Conservation (phyloP, 345 rosid species). For the Euphorbia lathyris region DNA sequence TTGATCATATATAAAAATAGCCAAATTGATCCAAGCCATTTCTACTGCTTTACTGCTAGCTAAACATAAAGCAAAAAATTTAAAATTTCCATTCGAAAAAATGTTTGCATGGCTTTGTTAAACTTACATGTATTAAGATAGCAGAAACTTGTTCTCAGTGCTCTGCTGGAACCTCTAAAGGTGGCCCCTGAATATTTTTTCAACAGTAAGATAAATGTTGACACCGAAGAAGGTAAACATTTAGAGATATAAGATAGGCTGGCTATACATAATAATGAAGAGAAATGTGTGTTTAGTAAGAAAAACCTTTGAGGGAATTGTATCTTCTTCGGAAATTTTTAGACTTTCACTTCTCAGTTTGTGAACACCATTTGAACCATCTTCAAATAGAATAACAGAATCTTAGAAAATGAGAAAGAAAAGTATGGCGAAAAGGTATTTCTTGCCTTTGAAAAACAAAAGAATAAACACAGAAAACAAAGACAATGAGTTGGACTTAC, state of each 20-base stretch:
- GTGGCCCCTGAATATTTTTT: constrained; percentile 35
- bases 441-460: too few relatives aligned
- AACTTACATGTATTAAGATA: constrained; percentile 40
- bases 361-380: constrained; percentile 69
- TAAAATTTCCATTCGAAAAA: too few relatives aligned
- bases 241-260: not conserved
- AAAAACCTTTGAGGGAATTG: constrained; percentile 38
- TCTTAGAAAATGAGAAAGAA: constrained; percentile 1
- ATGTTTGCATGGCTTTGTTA: not conserved
- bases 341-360: constrained; percentile 37
- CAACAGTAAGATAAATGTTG: constrained; percentile 8
- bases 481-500: too few relatives aligned
- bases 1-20: not conserved
- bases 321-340: constrained; percentile 44
- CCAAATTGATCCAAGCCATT: not conserved
- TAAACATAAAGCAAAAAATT: constrained; percentile 1
- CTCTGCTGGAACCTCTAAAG: constrained; percentile 21
- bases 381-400: constrained; percentile 34
- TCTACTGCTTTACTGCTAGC: not conserved
- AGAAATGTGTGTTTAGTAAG: not conserved
- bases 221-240: not conserved
- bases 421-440: constrained; percentile 3
- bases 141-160: constrained; percentile 25
- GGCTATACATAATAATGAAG: not conserved
- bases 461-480: too few relatives aligned